phyloP scores from a whole-genome alignment of 306 rosid genomes.

The Gillenia trifoliata region DNA sequence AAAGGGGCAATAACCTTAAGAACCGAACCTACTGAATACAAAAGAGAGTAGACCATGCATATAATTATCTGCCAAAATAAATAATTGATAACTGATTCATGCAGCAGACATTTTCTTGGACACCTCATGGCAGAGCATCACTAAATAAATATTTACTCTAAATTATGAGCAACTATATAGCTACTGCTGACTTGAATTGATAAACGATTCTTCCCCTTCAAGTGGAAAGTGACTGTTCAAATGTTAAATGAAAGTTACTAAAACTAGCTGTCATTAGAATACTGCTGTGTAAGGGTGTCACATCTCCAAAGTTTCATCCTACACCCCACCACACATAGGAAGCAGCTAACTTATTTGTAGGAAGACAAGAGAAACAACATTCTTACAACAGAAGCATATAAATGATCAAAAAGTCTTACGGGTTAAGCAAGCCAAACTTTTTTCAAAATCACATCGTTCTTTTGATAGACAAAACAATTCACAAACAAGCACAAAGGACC shows the following conservation, averaged over 20 bases:
- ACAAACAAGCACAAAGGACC: background rate
- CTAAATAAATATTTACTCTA: background rate
- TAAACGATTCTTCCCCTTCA: background rate
- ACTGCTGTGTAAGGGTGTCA: slow-evolving; percentile 7
- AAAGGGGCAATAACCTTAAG: no score
- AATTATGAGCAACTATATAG: background rate
- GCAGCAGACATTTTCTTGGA: background rate
- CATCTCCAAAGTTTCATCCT: slow-evolving; percentile 15
- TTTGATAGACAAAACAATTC: background rate
- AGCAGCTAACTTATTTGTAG: slow-evolving; percentile 6
- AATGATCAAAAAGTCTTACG: no score
- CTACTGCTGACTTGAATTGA: background rate
- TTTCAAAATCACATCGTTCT: background rate
- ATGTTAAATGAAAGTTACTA: slow-evolving; percentile 19
- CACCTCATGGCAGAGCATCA: background rate
- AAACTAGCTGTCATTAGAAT: slow-evolving; percentile 6
- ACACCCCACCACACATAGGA: slow-evolving; percentile 12
- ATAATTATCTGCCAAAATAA: background rate
- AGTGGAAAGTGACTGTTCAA: background rate
- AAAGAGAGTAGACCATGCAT: no score
- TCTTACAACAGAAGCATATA: no score
- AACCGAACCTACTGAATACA: background rate
- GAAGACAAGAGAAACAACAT: no score
- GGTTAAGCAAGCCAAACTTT: no score
- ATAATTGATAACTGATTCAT: background rate